Conservation (phyloP, 371 early-diverging fungal genomes). For the Neoconidiobolus thromboides region DNA sequence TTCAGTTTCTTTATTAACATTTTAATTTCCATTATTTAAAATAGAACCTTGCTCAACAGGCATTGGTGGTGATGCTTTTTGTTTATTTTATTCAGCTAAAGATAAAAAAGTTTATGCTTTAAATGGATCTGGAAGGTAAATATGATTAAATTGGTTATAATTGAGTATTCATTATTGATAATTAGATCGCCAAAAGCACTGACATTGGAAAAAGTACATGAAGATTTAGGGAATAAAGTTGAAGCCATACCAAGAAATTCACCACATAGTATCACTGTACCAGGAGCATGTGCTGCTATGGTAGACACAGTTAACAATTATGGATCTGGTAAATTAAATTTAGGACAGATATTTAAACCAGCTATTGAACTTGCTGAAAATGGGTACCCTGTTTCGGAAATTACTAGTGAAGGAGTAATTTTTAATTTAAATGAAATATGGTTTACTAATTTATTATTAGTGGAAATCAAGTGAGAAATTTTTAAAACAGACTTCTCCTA, state of each 20-base stretch:
- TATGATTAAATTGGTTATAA: not conserved
- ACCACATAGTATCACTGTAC: conserved; percentile 51
- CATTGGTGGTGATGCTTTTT: conserved; percentile 83
- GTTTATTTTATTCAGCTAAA: conserved; percentile 54
- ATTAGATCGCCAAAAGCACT: conserved; percentile 35
- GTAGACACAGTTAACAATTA: conserved; percentile 42
- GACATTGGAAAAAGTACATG: conserved; percentile 23
- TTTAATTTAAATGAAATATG: not conserved
- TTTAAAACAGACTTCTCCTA: conserved; percentile 22
- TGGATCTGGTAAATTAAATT: conserved; percentile 44
- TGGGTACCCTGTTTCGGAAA: conserved; percentile 25
- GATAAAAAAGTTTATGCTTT: conserved; percentile 30
- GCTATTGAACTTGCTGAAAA: conserved; percentile 51
- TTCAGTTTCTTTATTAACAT: not conserved
- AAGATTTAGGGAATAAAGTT: conserved; percentile 15
- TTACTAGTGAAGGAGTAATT: conserved; percentile 8
- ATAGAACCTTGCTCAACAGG: conserved; percentile 72
- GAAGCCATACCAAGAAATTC: conserved; percentile 20
- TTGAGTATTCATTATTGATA: not conserved
- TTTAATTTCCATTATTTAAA: not conserved
- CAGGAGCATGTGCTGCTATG: conserved; percentile 71
- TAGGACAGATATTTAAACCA: conserved; percentile 37
- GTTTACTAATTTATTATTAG: conserved; percentile 10
- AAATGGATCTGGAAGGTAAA: conserved; percentile 55
- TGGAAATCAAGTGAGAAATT: conserved; percentile 29